Conservation (phyloP, 2,329 filamentous ascomycete genomes). For the Colletotrichum incanum region DNA sequence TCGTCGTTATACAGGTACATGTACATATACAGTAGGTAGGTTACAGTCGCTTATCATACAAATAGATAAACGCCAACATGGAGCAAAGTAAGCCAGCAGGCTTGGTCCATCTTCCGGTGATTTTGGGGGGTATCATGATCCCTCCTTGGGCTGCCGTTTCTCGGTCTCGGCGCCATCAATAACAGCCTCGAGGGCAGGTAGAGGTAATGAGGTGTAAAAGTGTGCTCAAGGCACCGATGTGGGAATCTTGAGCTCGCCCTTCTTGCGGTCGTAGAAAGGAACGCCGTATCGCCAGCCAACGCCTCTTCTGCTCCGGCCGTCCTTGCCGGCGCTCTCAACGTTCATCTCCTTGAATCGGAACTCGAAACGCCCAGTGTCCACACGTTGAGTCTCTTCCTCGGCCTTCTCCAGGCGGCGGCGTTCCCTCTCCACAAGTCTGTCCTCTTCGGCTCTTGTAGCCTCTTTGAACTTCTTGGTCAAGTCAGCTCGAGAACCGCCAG, state of each 20-base stretch:
- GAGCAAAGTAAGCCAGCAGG: neutral
- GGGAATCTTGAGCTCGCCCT: constrained; percentile 78
- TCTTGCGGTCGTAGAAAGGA: constrained; percentile 74
- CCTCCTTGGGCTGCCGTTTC: neutral
- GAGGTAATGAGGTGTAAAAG: neutral
- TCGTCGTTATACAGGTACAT: constrained; percentile 38
- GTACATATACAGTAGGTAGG: constrained; percentile 30
- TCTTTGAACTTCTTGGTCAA: constrained; percentile 59
- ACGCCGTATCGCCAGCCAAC: constrained; percentile 77
- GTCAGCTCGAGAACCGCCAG: constrained; percentile 55
- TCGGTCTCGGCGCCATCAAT: neutral
- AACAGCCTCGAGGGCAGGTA: neutral
- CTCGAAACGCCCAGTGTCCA: constrained; percentile 70
- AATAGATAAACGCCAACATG: constrained; percentile 11
- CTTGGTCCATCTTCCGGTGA: constrained; percentile 13
- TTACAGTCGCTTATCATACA: constrained; percentile 25
- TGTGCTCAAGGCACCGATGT: constrained; percentile 68
- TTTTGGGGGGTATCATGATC: neutral
- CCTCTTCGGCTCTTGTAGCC: constrained; percentile 61
- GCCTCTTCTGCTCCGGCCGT: constrained; percentile 66
- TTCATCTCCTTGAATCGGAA: constrained; percentile 75
- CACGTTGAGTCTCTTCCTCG: constrained; percentile 59
- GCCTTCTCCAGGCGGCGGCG: constrained; percentile 53
- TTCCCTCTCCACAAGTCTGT: constrained; percentile 54
- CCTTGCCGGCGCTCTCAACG: constrained; percentile 69